Base-by-base conservation (phyloP, 2,329 filamentous ascomycete genomes). In the Hymenoscyphus linearis region DNA sequence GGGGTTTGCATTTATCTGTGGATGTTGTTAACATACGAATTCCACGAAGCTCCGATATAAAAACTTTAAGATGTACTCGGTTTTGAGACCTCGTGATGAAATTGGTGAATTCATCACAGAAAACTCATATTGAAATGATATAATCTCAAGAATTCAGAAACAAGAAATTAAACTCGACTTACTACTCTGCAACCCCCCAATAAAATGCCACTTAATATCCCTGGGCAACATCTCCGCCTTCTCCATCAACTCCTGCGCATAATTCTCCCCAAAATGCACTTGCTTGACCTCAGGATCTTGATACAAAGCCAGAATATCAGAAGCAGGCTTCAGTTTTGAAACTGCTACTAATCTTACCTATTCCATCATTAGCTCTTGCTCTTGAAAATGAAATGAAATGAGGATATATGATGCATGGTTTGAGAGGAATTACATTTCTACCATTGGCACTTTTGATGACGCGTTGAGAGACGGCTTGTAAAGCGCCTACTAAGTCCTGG, bases 231-330 rank as follows among this genome's bases (percentile, higher is more conserved):
- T 74, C 37, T 83, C 82, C 1, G 91, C 88, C 76, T 99, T 99
- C 74, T 96, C 89, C 62, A 83, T 81, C 59, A 99, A 83, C 76
- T 99, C 95, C 76, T 93, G 90, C 3, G 89, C 82, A 78, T 99
- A 99, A 79, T 99, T 99, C 77, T 99, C 95, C 69, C 95, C 95
- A 74, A 98, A 98, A 77, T 99, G 91, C 18, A 80, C 68, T 59
- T 93, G 90, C 1, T 77, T 75, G 34, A 78, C 74, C 0, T 64
- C 66, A 1, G 82, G 79, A 0, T 80, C 75, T 69, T 83, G 80
- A 77, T 96, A 88, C 0, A 99, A 84, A 34, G 92, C 88, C 60
- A 96, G 81, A 70, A 99, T 89, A 74, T 99, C 95, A 70, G 90
- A 90, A 62, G 87, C 91, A 14, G 95, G 93, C 77, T 99, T 98